These are phyloP conservation scores for Hapsidospora chrysogenum DNA, from an alignment of 495 filamentous ascomycete genomes.

Conservation along the genomic window DNA sequence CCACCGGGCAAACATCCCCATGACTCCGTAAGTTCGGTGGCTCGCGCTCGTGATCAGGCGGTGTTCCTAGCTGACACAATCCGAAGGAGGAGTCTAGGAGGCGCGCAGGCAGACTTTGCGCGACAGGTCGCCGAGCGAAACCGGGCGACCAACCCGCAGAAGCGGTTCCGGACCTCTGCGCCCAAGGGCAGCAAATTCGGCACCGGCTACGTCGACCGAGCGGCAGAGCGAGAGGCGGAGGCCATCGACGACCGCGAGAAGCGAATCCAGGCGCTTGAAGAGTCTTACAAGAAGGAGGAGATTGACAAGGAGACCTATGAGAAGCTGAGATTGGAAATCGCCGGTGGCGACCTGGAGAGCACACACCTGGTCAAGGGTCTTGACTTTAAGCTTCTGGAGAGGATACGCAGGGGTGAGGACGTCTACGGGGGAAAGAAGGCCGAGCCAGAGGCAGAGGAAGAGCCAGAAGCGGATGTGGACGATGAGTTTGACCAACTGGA, in stretches of 20 bases:
- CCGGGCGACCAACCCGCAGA: conserved; percentile 33
- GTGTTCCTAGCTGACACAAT: background rate
- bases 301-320: conserved; percentile 65
- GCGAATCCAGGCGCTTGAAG: conserved; percentile 63
- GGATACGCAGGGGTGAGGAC: conserved; percentile 59
- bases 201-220: conserved; percentile 74
- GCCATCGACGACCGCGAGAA: conserved; percentile 39
- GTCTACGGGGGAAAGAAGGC: conserved; percentile 26
- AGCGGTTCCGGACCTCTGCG: conserved; percentile 61
- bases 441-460: conserved; percentile 10
- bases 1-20: conserved; percentile 61
- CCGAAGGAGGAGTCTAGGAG: conserved; percentile 55
- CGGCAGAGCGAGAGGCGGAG: conserved; percentile 36
- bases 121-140: conserved; percentile 73
- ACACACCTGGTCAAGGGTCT: conserved; percentile 86
- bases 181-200: conserved; percentile 74
- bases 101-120: conserved; percentile 52
- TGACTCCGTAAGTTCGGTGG: conserved; percentile 52
- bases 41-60: conserved; percentile 11
- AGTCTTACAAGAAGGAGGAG: conserved; percentile 65
- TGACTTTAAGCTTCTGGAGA: conserved; percentile 65
- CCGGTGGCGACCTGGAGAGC: conserved; percentile 62
- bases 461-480: conserved; percentile 37
- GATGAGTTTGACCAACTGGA: conserved; percentile 64
- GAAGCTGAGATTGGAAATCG: conserved; percentile 52